Base-by-base conservation (phyloP, 2,329 filamentous ascomycete species). In the Fusarium subglutinans region DNA sequence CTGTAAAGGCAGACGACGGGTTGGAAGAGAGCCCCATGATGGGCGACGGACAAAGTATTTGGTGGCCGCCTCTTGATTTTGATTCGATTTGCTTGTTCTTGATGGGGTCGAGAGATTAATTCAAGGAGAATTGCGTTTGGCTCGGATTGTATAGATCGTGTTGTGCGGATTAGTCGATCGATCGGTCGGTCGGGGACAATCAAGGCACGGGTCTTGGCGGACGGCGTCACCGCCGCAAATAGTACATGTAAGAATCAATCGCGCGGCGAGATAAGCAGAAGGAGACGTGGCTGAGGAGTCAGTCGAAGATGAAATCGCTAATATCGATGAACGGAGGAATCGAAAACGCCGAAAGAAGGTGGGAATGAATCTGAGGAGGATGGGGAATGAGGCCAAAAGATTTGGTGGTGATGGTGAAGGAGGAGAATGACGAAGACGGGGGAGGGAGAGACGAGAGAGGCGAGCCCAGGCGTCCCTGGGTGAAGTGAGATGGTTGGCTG, bases 1-100 rank as follows among this genome's bases (percentile, higher is more conserved):
- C 96, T 74, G 90, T 91, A 75, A 91, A 82, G 77, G 86, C 86
- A 37, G 86, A 86, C 47, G 82, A 83, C 22, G 83, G 82, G 50
- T 82, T 75, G 48, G 80, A 76, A 37, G 70, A 62, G 60, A 77
- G 55, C 69, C 77, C 73, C 80, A 81, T 82, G 77, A 73, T 79
- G 71, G 77, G 69, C 45, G 48, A 56, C 28, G 43, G 37, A 11
- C 9, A 37, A 30, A 57, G 40, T 66, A 63, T 17, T 38, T 38
- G 22, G 17, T 38, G 33, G 13, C 37, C 44, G 30, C 37, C 35
- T 40, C 43, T 64, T 44, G 30, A 35, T 26, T 63, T 48, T 44
- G 41, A 24, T 30, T 45, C 35, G 43, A 50, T 38, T 55, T 51
- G 37, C 30, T 38, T 48, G 40, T 3, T 26, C 43, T 55, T 43